phyloP scores from a whole-genome alignment of 192 early-diverging fungal species.

The Coemansia sp. region DNA sequence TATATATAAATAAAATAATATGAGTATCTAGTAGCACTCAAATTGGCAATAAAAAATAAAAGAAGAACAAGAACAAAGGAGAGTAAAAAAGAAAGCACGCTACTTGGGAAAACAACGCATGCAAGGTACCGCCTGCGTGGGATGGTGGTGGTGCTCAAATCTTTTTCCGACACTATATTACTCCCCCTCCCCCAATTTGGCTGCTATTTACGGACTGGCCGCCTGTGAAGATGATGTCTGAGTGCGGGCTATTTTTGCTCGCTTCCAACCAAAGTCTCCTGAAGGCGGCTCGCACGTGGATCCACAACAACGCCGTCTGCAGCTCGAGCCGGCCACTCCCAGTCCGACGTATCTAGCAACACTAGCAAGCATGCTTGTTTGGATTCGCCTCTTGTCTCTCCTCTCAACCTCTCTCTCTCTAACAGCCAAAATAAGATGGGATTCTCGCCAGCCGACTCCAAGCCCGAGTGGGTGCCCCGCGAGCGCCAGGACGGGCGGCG shows the following conservation, averaged over 20 bases:
- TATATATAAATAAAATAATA: slow-evolving; percentile 11
- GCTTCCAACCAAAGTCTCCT: too few relatives aligned
- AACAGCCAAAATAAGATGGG: slow-evolving; percentile 33
- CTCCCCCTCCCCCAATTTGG: not conserved
- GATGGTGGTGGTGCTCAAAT: not conserved
- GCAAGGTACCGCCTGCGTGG: slow-evolving; percentile 1
- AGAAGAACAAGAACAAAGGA: not conserved
- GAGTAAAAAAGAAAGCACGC: not conserved
- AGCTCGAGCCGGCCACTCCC: not conserved
- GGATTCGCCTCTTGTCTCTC: not conserved
- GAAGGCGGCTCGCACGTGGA: slow-evolving; percentile 1
- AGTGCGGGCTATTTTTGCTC: too few relatives aligned
- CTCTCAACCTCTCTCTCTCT: not conserved
- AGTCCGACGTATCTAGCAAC: not conserved
- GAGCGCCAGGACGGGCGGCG: slow-evolving; percentile 38
- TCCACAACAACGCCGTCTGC: not conserved
- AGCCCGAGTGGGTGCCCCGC: slow-evolving; percentile 45
- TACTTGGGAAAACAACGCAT: not conserved
- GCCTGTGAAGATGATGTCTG: not conserved
- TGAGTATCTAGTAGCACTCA: not conserved
- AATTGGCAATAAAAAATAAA: not conserved
- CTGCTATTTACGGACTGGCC: not conserved
- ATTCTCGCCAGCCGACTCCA: slow-evolving; percentile 31
- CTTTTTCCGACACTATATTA: not conserved
- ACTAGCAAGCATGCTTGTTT: not conserved